phyloP scores from a whole-genome alignment of 2,329 filamentous ascomycete species.

The Myriosclerotinia duriaeana region DNA sequence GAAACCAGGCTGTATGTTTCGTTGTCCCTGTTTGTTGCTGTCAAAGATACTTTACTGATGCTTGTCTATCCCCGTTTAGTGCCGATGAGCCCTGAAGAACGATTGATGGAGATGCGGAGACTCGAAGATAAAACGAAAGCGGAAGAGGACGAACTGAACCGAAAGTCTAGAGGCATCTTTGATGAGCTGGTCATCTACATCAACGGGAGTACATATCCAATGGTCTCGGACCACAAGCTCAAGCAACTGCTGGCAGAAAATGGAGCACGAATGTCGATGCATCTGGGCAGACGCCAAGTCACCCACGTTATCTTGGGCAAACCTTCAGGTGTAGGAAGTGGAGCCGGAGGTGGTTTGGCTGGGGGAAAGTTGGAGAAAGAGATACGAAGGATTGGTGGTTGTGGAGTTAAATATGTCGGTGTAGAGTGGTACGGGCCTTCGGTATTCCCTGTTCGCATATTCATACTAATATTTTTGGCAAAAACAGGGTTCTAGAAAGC shows the following conservation, averaged over 20 bases:
- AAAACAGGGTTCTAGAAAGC: constrained; percentile 73
- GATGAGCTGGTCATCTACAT: constrained; percentile 73
- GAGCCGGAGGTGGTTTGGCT: constrained; percentile 73
- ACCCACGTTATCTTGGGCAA: constrained; percentile 82
- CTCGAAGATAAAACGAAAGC: constrained; percentile 54
- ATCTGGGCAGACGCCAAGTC: constrained; percentile 69
- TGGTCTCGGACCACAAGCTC: constrained; percentile 81
- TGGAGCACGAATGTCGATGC: constrained; percentile 69
- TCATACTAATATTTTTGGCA: constrained; percentile 19
- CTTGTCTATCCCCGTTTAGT: constrained; percentile 38
- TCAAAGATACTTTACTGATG: constrained; percentile 25
- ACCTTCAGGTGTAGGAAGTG: constrained; percentile 49
- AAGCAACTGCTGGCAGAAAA: constrained; percentile 74
- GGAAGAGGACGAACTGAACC: constrained; percentile 35
- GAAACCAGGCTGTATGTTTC: constrained; percentile 21
- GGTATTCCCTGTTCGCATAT: constrained; percentile 22
- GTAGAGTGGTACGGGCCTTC: constrained; percentile 67
- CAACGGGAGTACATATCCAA: constrained; percentile 80
- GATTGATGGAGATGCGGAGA: constrained; percentile 42
- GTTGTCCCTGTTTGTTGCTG: constrained; percentile 18
- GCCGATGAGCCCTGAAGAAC: constrained; percentile 31
- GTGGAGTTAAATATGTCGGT: constrained; percentile 73
- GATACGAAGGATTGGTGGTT: constrained; percentile 64
- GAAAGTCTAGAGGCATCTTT: constrained; percentile 54
- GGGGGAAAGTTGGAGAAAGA: constrained; percentile 80